Base-by-base conservation (phyloP, 768 basidiomycete genomes). In the Dioszegia aurantiaca region DNA sequence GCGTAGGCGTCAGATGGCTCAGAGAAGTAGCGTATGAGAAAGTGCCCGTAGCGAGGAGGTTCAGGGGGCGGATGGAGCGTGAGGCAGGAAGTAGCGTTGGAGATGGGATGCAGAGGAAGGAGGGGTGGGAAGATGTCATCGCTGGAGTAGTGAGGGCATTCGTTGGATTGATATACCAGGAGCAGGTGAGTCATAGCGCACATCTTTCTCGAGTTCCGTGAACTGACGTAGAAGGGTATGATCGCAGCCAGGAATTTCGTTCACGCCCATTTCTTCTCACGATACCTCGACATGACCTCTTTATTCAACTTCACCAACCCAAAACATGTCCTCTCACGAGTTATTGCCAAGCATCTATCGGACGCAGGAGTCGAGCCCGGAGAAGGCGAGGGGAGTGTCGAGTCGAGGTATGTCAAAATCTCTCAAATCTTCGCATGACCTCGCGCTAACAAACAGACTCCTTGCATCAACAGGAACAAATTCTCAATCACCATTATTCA, bases 391-490 rank as follows among this genome's bases (percentile, higher is more conserved):
- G 61, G 47, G 4, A 46, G 46, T 5, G 51, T 73, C 4, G 66
- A 70, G 45, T 61, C 86, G 23, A 80, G 89, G 89, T 88, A 64
- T 37, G 81, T 65, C 24, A 23, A 8, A 16, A 4, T 1, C 37
- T 1, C 3, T n/a, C 31, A 3, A 8, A 19, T 19, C 5, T n/a
- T 19, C 16, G 33, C 12, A 19, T 59, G 23, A 30, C 24, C 30
- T 58, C 21, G 6, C 24, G 47, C 51, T 53, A 39, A 58, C 40
- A 46, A 60, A 57, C 65, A 92, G 91, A 74, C 77, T 99, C 54
- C 79, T 99, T 58, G 90, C 87, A 71, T 93, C 97, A 76, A 91
- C 92, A 0, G 95, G 95, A 71, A 87, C 92, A 44, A 85, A 85
- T 64, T 88, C 90, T 1, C 88, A 89, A 66, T 86, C 90, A 2